phyloP scores from a whole-genome alignment of 257 asterid species.

The Solanum etuberosum region DNA sequence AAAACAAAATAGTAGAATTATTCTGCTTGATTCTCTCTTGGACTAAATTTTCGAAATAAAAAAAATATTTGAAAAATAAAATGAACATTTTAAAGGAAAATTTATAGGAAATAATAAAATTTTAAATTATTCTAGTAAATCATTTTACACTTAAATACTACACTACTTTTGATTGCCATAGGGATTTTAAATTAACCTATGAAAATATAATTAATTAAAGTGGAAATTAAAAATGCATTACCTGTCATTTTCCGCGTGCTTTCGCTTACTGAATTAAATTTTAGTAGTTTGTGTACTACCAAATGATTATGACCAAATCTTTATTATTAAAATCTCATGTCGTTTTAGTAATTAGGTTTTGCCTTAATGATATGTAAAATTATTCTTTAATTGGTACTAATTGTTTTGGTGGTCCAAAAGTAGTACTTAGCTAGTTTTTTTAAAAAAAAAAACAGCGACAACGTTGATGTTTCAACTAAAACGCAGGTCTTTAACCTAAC shows the following conservation, averaged over 20 bases:
- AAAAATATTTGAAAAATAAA: not conserved
- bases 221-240: not conserved
- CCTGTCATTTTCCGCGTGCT: slow-evolving; percentile 22
- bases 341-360: slow-evolving; percentile 25
- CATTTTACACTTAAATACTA: not conserved
- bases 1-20: not conserved
- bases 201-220: not conserved
- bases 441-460: not conserved
- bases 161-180: not conserved
- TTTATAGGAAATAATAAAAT: not conserved
- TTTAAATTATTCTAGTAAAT: not conserved
- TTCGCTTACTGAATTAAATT: slow-evolving; percentile 3
- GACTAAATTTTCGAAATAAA: not conserved
- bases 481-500: not conserved
- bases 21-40: not conserved
- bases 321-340: slow-evolving; percentile 7
- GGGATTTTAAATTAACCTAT: not conserved
- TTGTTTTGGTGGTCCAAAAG: not conserved
- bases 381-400: slow-evolving; percentile 2
- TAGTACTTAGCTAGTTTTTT: not conserved
- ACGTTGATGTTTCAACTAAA: not conserved
- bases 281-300: not conserved
- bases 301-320: not conserved
- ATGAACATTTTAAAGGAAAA: not conserved
- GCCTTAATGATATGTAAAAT: slow-evolving; percentile 6